A percentile compares a stretch with the other conserved stretches of the same genome.
Evolutionary conservation across 495 filamentous ascomycete genomes (phyloP).

Genomic region (Talaromyces thailandensis): DNA sequence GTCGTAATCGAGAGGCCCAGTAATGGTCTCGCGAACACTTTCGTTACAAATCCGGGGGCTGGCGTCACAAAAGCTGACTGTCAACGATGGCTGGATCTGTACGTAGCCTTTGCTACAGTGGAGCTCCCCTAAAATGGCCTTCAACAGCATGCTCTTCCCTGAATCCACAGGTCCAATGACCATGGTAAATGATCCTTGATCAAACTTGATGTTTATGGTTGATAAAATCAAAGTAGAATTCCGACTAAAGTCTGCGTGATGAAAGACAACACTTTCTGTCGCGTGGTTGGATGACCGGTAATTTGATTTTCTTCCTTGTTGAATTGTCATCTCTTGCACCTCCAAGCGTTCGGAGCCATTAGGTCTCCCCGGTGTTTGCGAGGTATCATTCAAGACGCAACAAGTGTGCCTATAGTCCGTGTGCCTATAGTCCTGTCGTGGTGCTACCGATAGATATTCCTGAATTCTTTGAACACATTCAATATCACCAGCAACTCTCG

Average conservation of each 20-base stretch:
- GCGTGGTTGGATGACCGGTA: neutral
- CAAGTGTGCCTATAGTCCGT: neutral
- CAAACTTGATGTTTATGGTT: slow-evolving; percentile 30
- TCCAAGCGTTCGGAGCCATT: too few species aligned
- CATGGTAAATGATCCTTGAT: slow-evolving; percentile 23
- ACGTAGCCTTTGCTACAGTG: slow-evolving; percentile 30
- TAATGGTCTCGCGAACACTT: slow-evolving; percentile 29
- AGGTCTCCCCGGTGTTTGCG: neutral
- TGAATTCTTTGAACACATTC: slow-evolving; percentile 55
- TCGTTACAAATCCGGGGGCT: slow-evolving; percentile 32
- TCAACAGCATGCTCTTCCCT: slow-evolving; percentile 21
- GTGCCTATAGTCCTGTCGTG: slow-evolving; percentile 18
- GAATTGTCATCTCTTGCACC: neutral
- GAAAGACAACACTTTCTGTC: slow-evolving; percentile 21
- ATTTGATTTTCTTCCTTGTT: neutral
- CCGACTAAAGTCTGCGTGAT: slow-evolving; percentile 42
- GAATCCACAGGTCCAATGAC: slow-evolving; percentile 16
- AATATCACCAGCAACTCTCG: slow-evolving; percentile 40
- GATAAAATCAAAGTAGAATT: slow-evolving; percentile 36
- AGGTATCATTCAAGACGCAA: neutral
- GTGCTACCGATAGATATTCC: slow-evolving; percentile 32
- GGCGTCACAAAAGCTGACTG: slow-evolving; percentile 27
- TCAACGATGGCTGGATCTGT: slow-evolving; percentile 20
- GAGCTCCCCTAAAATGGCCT: slow-evolving; percentile 21
- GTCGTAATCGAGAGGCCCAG: slow-evolving; percentile 25